These are phyloP conservation scores for Starmera amethionina DNA, from an alignment of 805 yeast genomes.

Conservation along the genomic window DNA sequence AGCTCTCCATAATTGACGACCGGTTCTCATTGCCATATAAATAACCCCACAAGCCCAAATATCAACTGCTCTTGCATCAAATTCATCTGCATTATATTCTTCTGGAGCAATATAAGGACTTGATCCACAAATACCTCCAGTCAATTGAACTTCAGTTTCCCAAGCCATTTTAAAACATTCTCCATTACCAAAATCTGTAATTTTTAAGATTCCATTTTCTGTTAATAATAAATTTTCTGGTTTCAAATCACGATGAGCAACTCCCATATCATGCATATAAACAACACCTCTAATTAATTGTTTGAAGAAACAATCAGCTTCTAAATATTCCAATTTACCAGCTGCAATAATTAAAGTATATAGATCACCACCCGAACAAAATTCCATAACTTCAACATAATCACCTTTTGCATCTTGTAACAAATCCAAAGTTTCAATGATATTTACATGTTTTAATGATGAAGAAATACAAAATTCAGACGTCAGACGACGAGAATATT, in stretches of 20 bases:
- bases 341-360: constrained; percentile 65
- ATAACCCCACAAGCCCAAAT: constrained; percentile 93
- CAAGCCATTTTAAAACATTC: constrained; percentile 81
- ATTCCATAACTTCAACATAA: constrained; percentile 81
- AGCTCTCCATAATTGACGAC: constrained; percentile 83
- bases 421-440: constrained; percentile 67
- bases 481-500: constrained; percentile 64
- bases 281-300: constrained; percentile 76
- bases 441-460: constrained; percentile 66
- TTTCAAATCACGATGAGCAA: constrained; percentile 82
- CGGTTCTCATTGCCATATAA: constrained; percentile 91
- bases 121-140: constrained; percentile 77
- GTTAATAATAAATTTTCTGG: constrained; percentile 78
- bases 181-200: constrained; percentile 83
- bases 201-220: constrained; percentile 61
- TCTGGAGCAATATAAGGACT: constrained; percentile 91
- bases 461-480: constrained; percentile 79
- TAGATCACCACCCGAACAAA: constrained; percentile 73
- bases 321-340: constrained; percentile 71
- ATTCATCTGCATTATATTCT: constrained; percentile 52
- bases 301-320: constrained; percentile 86
- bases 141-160: constrained; percentile 60
- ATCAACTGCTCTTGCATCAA: constrained; percentile 77
- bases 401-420: constrained; percentile 76
- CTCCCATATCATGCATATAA: constrained; percentile 86